Conservation (phyloP, 164 flowering plant genomes). For the Protea cynaroides region DNA sequence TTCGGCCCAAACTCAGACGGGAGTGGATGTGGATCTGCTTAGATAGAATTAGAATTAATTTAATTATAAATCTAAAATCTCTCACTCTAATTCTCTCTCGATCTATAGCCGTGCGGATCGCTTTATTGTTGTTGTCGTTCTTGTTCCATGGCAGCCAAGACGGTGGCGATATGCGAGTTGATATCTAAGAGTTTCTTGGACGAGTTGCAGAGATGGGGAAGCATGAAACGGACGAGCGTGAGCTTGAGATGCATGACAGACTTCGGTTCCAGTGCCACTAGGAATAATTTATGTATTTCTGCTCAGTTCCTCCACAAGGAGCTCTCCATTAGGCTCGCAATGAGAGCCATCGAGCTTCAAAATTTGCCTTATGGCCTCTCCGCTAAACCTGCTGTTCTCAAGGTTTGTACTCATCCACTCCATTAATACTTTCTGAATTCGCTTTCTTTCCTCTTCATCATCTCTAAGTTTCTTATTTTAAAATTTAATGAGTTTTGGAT, state of each 20-base stretch:
- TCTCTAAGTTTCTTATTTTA: too few relatives aligned
- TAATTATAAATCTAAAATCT: too few relatives aligned
- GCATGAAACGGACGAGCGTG: slow-evolving; percentile 83
- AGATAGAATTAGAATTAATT: too few relatives aligned
- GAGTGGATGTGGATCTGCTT: too few relatives aligned
- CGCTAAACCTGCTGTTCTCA: slow-evolving; percentile 64
- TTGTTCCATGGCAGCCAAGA: slow-evolving; percentile 57
- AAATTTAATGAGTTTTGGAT: neutral
- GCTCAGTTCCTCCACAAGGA: slow-evolving; percentile 95
- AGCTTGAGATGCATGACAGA: slow-evolving; percentile 87
- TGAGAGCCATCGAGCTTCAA: slow-evolving; percentile 74
- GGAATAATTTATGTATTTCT: slow-evolving; percentile 54
- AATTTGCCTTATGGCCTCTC: slow-evolving; percentile 75
- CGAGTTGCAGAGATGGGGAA: slow-evolving; percentile 73
- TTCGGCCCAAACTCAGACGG: too few relatives aligned
- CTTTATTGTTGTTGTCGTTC: too few relatives aligned
- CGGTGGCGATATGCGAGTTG: slow-evolving; percentile 34
- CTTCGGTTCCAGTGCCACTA: slow-evolving; percentile 67
- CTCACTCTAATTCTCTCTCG: too few relatives aligned
- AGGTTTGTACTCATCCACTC: slow-evolving; percentile 30
- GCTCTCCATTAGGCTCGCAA: slow-evolving; percentile 77
- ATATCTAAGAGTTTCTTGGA: slow-evolving; percentile 54
- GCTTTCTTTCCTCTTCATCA: too few relatives aligned
- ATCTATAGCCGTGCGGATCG: neutral
- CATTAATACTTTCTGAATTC: too few relatives aligned